These are phyloP conservation scores for Salpingoeca rosetta DNA, from an alignment of 78 protist species.

Conservation along the genomic window DNA sequence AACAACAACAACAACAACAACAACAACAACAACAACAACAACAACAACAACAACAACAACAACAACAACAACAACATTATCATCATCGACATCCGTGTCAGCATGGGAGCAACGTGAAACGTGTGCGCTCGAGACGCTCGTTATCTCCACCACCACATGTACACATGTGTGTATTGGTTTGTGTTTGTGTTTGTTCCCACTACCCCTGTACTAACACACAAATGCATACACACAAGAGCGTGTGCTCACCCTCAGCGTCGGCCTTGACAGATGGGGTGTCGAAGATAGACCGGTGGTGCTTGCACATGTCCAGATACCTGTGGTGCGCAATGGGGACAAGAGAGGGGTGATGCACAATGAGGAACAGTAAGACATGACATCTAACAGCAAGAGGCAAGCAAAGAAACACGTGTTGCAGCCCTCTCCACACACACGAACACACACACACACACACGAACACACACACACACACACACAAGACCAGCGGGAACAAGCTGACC, in stretches of 20 bases:
- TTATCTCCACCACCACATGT: not conserved
- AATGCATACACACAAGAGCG: not conserved
- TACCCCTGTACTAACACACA: not conserved
- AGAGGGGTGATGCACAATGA: too few relatives aligned
- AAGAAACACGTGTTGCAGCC: too few relatives aligned
- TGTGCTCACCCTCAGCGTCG: not conserved
- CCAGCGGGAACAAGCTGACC: too few relatives aligned
- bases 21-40: not conserved
- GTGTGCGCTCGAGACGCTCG: not conserved
- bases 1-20: not conserved
- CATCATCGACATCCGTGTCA: not conserved
- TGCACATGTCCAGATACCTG: slow-evolving; percentile 11
- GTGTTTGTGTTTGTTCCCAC: not conserved
- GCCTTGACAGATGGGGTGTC: slow-evolving; percentile 14
- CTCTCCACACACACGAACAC: too few relatives aligned
- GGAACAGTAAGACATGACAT: too few relatives aligned
- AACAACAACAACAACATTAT: not conserved
- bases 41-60: not conserved
- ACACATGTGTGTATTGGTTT: too few relatives aligned
- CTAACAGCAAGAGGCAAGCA: too few relatives aligned
- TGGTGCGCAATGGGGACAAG: too few relatives aligned
- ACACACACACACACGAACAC: too few relatives aligned
- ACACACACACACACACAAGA: too few relatives aligned
- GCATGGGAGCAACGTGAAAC: too few relatives aligned
- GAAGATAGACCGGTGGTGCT: slow-evolving; percentile 22